Conservation (phyloP, 2,329 filamentous ascomycete species). For the Metarhizium brunneum region DNA sequence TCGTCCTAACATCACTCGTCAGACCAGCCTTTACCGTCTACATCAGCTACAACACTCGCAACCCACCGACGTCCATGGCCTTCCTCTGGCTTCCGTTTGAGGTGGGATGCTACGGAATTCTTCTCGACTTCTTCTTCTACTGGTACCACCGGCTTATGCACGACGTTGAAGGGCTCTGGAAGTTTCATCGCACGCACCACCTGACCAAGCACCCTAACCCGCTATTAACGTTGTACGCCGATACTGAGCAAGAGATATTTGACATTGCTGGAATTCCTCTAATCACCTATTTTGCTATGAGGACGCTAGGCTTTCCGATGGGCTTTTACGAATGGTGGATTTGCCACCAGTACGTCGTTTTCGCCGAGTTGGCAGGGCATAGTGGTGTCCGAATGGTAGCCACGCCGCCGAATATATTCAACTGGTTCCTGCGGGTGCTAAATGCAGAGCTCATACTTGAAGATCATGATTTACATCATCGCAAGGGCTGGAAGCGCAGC, state of each 20-base stretch:
- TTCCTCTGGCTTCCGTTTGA: background rate
- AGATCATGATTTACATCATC: slow-evolving; percentile 7
- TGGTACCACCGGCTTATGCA: slow-evolving; percentile 9
- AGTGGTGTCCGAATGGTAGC: slow-evolving; percentile 3
- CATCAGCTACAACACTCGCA: background rate
- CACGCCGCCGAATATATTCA: background rate
- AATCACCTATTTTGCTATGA: slow-evolving; percentile 6
- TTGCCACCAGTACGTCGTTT: slow-evolving; percentile 7
- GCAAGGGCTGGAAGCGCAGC: slow-evolving; percentile 7
- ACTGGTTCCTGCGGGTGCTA: slow-evolving; percentile 1
- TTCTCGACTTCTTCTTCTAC: slow-evolving; percentile 8
- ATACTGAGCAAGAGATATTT: slow-evolving; percentile 5
- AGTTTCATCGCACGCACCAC: slow-evolving; percentile 7
- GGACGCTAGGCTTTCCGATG: slow-evolving; percentile 4
- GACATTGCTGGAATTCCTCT: slow-evolving; percentile 5
- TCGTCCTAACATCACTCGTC: slow-evolving; percentile 2
- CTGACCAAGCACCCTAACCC: slow-evolving; percentile 7
- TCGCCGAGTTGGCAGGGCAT: slow-evolving; percentile 5
- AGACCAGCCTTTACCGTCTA: slow-evolving; percentile 5
- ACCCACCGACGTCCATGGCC: slow-evolving; percentile 1
- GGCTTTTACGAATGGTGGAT: slow-evolving; percentile 8
- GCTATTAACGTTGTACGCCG: slow-evolving; percentile 4
- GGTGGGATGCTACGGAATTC: slow-evolving; percentile 1
- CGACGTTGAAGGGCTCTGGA: slow-evolving; percentile 3
- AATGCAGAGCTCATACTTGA: slow-evolving; percentile 5